phyloP scores from a whole-genome alignment of 2,329 filamentous ascomycete genomes.

The Alternaria alternata region DNA sequence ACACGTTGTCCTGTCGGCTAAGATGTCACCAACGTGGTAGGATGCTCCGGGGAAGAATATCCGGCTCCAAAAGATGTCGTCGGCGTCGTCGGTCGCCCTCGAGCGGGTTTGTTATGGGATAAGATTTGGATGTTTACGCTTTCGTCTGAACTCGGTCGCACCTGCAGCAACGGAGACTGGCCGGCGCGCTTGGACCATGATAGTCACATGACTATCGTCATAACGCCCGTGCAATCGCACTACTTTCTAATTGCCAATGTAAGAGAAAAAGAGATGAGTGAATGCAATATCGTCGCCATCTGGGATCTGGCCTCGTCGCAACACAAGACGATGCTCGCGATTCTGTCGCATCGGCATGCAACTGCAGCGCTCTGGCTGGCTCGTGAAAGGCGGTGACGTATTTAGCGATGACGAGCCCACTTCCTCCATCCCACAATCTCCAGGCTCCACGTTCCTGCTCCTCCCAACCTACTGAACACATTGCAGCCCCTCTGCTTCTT shows the following conservation, averaged over 20 bases:
- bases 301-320: conserved; percentile 7
- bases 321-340: conserved; percentile 6
- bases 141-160: conserved; percentile 27
- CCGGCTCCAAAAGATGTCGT: conserved; percentile 27
- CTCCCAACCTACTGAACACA: conserved; percentile 28
- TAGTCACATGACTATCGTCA: conserved; percentile 22
- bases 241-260: conserved; percentile 12
- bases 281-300: neutral
- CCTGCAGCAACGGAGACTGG: conserved; percentile 31
- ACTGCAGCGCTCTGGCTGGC: conserved; percentile 30
- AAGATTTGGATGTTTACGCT: conserved; percentile 32
- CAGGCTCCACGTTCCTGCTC: conserved; percentile 22
- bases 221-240: conserved; percentile 13
- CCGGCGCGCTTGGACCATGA: conserved; percentile 16
- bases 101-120: conserved; percentile 37
- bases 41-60: conserved; percentile 25
- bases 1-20: conserved; percentile 16
- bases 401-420: conserved; percentile 46
- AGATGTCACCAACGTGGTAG: conserved; percentile 18
- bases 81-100: conserved; percentile 27
- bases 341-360: conserved; percentile 5
- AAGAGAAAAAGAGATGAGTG: neutral
- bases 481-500: conserved; percentile 11
- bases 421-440: conserved; percentile 42
- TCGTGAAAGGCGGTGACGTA: conserved; percentile 47